phyloP scores from a whole-genome alignment of 2,329 filamentous ascomycete species.

The Claviceps sp. region DNA sequence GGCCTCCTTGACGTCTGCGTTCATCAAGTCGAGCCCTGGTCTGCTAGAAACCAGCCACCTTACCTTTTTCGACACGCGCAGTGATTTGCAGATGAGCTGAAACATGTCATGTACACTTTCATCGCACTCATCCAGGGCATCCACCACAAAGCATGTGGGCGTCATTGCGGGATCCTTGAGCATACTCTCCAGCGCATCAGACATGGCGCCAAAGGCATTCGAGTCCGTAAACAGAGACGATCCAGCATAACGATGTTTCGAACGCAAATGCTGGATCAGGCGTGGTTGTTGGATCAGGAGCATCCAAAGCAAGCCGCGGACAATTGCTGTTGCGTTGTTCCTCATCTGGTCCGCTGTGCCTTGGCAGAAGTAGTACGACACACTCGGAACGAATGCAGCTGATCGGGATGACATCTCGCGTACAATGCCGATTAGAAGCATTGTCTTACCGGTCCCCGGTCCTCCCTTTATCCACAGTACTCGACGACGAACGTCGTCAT shows the following conservation, averaged over 20 bases:
- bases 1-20: conserved; percentile 16
- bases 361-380: conserved; percentile 28
- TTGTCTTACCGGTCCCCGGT: conserved; percentile 25
- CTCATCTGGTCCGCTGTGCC: conserved; percentile 17
- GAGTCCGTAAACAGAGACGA: conserved; percentile 21
- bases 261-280: conserved; percentile 24
- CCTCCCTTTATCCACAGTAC: conserved; percentile 22
- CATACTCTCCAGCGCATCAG: conserved; percentile 26
- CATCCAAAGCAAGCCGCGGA: conserved; percentile 27
- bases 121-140: conserved; percentile 35
- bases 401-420: conserved; percentile 11
- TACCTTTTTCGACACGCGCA: conserved; percentile 12
- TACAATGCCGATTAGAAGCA: conserved; percentile 19
- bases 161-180: conserved; percentile 22
- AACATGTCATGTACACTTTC: conserved; percentile 19
- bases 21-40: conserved; percentile 12
- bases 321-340: conserved; percentile 21
- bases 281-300: conserved; percentile 16
- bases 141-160: conserved; percentile 27
- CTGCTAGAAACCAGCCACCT: conserved; percentile 32
- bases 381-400: conserved; percentile 4
- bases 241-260: conserved; percentile 19
- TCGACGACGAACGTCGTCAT: conserved; percentile 8
- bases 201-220: conserved; percentile 22
- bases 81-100: conserved; percentile 20